Percentiles rank a stretch among this genome's conserved stretches.
Evolutionary conservation across 1,284 basidiomycete genomes (phyloP).

Genomic region (Ustilago shanxiensis): DNA sequence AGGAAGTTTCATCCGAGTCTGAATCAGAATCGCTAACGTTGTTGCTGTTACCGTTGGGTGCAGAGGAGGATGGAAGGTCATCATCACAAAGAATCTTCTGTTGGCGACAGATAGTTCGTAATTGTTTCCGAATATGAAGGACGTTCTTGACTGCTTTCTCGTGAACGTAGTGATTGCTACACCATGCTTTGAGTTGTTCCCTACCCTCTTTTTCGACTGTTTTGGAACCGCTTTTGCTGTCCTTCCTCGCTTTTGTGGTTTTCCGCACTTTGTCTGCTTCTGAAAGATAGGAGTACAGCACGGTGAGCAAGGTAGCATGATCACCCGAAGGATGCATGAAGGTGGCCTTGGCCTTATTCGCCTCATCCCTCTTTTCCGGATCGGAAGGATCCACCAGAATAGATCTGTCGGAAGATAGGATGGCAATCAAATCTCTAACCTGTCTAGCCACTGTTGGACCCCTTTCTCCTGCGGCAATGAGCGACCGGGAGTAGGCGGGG

Average conservation of each 20-base stretch:
- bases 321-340: constrained; percentile 63
- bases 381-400: constrained; percentile 57
- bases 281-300: constrained; percentile 66
- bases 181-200: constrained; percentile 71
- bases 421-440: constrained; percentile 66
- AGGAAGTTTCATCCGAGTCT: constrained; percentile 7
- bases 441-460: constrained; percentile 53
- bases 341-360: constrained; percentile 70
- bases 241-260: constrained; percentile 11
- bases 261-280: constrained; percentile 32
- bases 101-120: constrained; percentile 56
- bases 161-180: constrained; percentile 60
- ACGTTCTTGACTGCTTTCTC: constrained; percentile 62
- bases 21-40: constrained; percentile 9
- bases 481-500: constrained; percentile 60
- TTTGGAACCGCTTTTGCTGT: constrained; percentile 19
- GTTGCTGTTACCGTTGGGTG: neutral
- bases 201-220: constrained; percentile 26
- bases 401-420: constrained; percentile 60
- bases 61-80: constrained; percentile 18
- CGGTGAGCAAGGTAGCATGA: constrained; percentile 64
- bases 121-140: constrained; percentile 61
- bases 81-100: constrained; percentile 63
- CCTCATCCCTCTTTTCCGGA: constrained; percentile 59
- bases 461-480: constrained; percentile 60